Base-by-base conservation (phyloP, 495 filamentous ascomycete species). In the Talaromyces proteolyticus region DNA sequence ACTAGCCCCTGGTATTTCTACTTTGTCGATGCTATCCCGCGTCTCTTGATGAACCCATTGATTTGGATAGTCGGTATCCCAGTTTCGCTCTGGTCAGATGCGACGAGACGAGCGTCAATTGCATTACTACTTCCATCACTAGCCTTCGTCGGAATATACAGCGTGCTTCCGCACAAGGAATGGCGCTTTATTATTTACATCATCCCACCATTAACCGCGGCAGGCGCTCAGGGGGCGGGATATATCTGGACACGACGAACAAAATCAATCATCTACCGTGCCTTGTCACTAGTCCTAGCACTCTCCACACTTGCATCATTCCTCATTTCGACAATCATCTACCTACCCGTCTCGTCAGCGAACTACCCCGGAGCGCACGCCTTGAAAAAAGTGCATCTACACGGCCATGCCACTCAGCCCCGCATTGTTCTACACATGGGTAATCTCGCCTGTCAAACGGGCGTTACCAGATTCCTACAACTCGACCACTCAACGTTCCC, bases 141-240 rank as follows among this genome's bases (percentile, higher is more conserved):
- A 3, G 59, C 76, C 17, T 99, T 94, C 57, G 72, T 93, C 5
- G 75, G 77, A 0, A 62, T 93, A 34, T 98, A 96, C 70, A 92
- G 87, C 42, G 52, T 76, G 44, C 85, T 94, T 40, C 91, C 93
- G 3, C 93, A 99, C 67, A 99, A 99, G 64, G 93, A 99, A 68
- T 87, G 88, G 71, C 86, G 93, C 17, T 99, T 99, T 72, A 86
- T 99, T 55, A 75, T 97, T 51, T 97, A 97, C 68, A 72, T 81
- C 55, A 75, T 95, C 39, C 94, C 94, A 0, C 70, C 82, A 0
- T 68, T 96, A 4, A 95, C 93, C 0, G 86, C 88, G 4, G 75
- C 81, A 17, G 85, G 91, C 6, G 83, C 90, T 0, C 72, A 89
- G 1, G 83, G 83, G 16, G 87, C 89, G 1, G 74, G 78, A 17